Evolutionary conservation across 208 protist species (phyloP).

Genomic region (Leishmania mexicana): DNA sequence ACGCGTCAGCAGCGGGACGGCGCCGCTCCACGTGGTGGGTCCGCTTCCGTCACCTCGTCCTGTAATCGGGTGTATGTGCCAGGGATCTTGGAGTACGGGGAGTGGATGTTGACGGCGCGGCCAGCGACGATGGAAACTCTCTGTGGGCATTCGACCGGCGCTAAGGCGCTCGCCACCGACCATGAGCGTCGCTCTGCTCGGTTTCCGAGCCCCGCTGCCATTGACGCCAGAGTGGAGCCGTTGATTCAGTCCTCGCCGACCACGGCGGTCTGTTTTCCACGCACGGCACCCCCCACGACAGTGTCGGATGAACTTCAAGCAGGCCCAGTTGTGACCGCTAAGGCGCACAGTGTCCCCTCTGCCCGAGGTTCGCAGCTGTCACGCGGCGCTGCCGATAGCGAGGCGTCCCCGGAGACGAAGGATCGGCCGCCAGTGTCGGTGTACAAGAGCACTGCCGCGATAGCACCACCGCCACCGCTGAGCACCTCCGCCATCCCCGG

Average conservation of each 20-base stretch:
- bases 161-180: background rate
- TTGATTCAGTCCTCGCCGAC: background rate
- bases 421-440: background rate
- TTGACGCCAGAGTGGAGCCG: background rate
- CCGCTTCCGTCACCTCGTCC: background rate
- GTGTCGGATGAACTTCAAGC: background rate
- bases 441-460: background rate
- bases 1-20: background rate
- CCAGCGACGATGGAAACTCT: background rate
- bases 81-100: background rate
- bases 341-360: background rate
- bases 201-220: background rate
- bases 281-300: background rate
- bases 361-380: background rate
- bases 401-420: background rate
- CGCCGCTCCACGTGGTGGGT: background rate
- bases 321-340: background rate
- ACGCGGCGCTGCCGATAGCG: background rate
- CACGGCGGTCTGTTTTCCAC: background rate
- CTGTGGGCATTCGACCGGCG: background rate
- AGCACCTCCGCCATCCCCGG: background rate
- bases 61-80: background rate
- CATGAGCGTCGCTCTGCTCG: background rate
- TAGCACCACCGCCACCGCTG: background rate
- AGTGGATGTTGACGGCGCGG: background rate